phyloP scores from a whole-genome alignment of 176 grass and related monocot genomes.

The Pharus latifolius region DNA sequence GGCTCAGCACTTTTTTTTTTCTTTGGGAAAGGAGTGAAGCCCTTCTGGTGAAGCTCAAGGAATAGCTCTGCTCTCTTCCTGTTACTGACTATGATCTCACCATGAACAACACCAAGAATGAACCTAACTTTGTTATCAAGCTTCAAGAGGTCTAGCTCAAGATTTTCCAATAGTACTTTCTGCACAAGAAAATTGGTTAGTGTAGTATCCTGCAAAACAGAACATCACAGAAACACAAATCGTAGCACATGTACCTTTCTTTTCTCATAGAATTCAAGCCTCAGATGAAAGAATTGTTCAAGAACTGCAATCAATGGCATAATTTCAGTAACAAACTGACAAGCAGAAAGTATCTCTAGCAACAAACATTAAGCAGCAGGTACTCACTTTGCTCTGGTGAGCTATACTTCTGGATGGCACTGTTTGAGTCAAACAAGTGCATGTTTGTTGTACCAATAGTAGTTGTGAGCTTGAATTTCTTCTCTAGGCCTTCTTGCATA shows the following conservation, averaged over 20 bases:
- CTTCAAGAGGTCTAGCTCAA: slow-evolving; percentile 50
- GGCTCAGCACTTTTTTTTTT: slow-evolving; percentile 33
- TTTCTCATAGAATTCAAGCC: slow-evolving; percentile 58
- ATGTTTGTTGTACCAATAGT: slow-evolving; percentile 82
- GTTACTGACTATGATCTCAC: slow-evolving; percentile 52
- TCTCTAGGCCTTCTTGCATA: slow-evolving; percentile 69
- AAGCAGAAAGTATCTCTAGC: neutral
- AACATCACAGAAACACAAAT: neutral
- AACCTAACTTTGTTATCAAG: slow-evolving; percentile 68
- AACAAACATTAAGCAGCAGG: neutral
- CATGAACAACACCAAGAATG: slow-evolving; percentile 50
- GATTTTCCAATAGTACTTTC: slow-evolving; percentile 44
- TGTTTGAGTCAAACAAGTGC: slow-evolving; percentile 77
- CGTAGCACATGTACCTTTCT: slow-evolving; percentile 53
- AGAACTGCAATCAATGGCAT: slow-evolving; percentile 43
- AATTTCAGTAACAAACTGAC: neutral
- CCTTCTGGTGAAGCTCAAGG: slow-evolving; percentile 43
- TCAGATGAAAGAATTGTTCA: slow-evolving; percentile 56
- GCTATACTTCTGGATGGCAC: slow-evolving; percentile 82
- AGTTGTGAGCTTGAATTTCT: slow-evolving; percentile 88
- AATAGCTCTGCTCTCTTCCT: slow-evolving; percentile 79
- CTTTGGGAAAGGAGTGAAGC: slow-evolving; percentile 59
- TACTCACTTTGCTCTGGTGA: slow-evolving; percentile 65
- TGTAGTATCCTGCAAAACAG: neutral
- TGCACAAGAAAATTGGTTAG: slow-evolving; percentile 18